Evolutionary conservation across 176 grass and related monocot genomes (phyloP).

Genomic region (Hsuehochloa calcarea): DNA sequence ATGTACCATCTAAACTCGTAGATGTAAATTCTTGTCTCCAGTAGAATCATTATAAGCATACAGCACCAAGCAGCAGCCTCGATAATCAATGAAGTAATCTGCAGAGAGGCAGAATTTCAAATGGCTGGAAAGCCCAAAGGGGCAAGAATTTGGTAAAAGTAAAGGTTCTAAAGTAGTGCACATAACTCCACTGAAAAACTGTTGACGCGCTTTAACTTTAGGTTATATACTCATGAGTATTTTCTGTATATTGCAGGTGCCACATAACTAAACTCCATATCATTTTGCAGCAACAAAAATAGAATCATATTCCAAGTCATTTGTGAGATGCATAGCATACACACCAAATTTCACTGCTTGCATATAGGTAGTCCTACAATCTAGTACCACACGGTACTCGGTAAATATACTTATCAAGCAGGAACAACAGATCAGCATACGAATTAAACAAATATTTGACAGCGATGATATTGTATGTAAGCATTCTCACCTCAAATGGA

Average conservation of each 20-base stretch:
- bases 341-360: background rate
- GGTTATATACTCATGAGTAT: background rate
- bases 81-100: constrained; percentile 72
- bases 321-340: background rate
- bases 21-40: constrained; percentile 89
- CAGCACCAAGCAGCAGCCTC: constrained; percentile 76
- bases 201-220: background rate
- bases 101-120: constrained; percentile 32
- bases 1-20: constrained; percentile 93
- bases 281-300: background rate
- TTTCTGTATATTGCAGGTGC: constrained; percentile 10
- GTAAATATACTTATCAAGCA: background rate
- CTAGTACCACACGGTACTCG: background rate
- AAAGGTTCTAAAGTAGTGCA: background rate
- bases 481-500: constrained; percentile 77
- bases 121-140: constrained; percentile 22
- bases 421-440: background rate
- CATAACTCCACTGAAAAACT: background rate
- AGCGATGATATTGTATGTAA: background rate
- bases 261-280: background rate
- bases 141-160: background rate
- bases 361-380: background rate
- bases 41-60: constrained; percentile 69
- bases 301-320: constrained; percentile 4
- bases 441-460: background rate